Percentiles rank a stretch among this genome's conserved stretches.
phyloP scores from a whole-genome alignment of 805 yeast genomes.

The Clavispora vitiphila region DNA sequence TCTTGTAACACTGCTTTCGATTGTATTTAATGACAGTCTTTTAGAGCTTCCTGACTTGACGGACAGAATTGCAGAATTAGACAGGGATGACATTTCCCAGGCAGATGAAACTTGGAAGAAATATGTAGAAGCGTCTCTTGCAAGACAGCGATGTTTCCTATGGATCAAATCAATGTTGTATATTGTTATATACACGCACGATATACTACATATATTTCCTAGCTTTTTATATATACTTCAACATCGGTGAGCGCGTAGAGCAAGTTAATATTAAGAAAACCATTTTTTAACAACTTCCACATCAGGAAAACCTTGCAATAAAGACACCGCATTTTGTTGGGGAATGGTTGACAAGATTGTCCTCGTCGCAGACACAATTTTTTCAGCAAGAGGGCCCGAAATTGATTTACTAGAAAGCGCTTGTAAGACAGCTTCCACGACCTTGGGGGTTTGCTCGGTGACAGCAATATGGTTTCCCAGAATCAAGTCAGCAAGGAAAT shows the following conservation, averaged over 20 bases:
- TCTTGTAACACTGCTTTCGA: constrained; percentile 74
- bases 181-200: neutral
- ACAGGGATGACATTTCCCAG: neutral
- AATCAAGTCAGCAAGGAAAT: constrained; percentile 67
- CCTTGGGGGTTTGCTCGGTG: constrained; percentile 49
- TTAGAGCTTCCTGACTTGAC: constrained; percentile 3
- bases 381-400: constrained; percentile 66
- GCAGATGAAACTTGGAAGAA: neutral
- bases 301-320: constrained; percentile 61
- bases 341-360: constrained; percentile 60
- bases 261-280: constrained; percentile 32
- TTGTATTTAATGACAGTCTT: constrained; percentile 38
- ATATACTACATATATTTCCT: neutral
- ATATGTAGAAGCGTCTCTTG: neutral
- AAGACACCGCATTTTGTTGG: constrained; percentile 59
- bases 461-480: constrained; percentile 60
- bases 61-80: neutral
- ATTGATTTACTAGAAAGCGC: constrained; percentile 68
- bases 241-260: neutral
- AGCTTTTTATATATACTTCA: neutral
- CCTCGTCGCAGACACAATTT: constrained; percentile 58
- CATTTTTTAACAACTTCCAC: constrained; percentile 56
- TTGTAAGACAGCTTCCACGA: constrained; percentile 65
- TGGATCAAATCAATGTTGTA: neutral
- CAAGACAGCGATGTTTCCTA: neutral